Evolutionary conservation across 495 filamentous ascomycete species (phyloP).

Genomic region (Symbiotaphrina buchneri): DNA sequence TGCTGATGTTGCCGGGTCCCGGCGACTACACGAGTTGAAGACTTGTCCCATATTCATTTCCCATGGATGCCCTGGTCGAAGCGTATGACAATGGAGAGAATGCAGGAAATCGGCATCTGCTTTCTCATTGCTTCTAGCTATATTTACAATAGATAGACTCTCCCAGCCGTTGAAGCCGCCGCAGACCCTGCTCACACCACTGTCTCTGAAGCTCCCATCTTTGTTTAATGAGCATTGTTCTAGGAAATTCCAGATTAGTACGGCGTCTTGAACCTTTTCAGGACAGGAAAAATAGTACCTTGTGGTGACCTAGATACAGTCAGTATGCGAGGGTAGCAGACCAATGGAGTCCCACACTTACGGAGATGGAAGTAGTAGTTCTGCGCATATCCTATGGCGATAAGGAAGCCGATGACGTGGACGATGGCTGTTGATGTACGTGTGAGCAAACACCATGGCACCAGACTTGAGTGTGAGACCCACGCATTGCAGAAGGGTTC

Average conservation of each 20-base stretch:
- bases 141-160: conserved; percentile 2
- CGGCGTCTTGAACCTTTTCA: not conserved
- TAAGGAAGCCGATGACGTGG: conserved; percentile 56
- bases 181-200: not conserved
- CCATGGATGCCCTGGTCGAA: too few species aligned
- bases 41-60: too few species aligned
- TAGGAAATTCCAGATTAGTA: too few species aligned
- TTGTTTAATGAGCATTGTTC: conserved; percentile 6
- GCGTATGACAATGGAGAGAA: too few species aligned
- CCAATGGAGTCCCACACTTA: conserved; percentile 24
- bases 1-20: too few species aligned
- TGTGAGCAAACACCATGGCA: conserved; percentile 5
- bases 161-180: too few species aligned
- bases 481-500: conserved; percentile 73
- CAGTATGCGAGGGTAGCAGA: not conserved
- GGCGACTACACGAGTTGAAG: too few species aligned
- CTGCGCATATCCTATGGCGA: conserved; percentile 72
- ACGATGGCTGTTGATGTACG: conserved; percentile 39
- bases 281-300: too few species aligned
- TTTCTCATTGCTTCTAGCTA: too few species aligned
- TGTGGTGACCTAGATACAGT: conserved; percentile 3
- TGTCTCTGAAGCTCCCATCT: not conserved
- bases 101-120: too few species aligned
- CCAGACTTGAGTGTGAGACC: conserved; percentile 15
- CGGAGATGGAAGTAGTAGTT: conserved; percentile 99